Conservation (phyloP, 129 eudicot species). For the Erigeron canadensis region DNA sequence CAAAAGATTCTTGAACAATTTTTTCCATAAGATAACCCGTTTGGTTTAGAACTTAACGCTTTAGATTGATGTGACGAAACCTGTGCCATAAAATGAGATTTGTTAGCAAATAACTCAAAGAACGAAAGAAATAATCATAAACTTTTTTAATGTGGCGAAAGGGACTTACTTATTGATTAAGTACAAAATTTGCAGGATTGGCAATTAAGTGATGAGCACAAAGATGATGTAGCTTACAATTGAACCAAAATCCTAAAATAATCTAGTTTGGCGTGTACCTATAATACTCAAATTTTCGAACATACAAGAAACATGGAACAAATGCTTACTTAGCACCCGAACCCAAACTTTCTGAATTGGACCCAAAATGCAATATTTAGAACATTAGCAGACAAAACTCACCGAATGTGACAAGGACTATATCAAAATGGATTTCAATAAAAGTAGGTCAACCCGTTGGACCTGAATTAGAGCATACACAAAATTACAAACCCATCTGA, state of each 20-base stretch:
- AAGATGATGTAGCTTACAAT: neutral
- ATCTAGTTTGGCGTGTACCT: neutral
- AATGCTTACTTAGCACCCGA: neutral
- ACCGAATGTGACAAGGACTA: no score
- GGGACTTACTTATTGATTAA: conserved; percentile 5
- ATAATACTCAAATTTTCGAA: neutral
- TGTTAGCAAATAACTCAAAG: neutral
- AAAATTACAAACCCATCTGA: neutral
- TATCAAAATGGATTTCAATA: neutral
- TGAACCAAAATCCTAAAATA: neutral
- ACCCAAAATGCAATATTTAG: neutral
- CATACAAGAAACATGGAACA: neutral
- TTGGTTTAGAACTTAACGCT: conserved; percentile 33
- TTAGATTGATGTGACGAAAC: conserved; percentile 26
- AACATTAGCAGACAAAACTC: neutral
- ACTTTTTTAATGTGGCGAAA: neutral
- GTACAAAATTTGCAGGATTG: conserved; percentile 3
- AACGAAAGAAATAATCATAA: neutral
- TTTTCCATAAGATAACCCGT: conserved; percentile 20
- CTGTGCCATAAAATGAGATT: conserved; percentile 37
- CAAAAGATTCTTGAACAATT: conserved; percentile 39
- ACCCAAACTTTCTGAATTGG: neutral
- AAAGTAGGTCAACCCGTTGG: neutral
- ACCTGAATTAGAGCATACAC: neutral
- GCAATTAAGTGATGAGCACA: neutral